Evolutionary conservation across 164 flowering plant species (phyloP).

Genomic region (Berberis thunbergii): DNA sequence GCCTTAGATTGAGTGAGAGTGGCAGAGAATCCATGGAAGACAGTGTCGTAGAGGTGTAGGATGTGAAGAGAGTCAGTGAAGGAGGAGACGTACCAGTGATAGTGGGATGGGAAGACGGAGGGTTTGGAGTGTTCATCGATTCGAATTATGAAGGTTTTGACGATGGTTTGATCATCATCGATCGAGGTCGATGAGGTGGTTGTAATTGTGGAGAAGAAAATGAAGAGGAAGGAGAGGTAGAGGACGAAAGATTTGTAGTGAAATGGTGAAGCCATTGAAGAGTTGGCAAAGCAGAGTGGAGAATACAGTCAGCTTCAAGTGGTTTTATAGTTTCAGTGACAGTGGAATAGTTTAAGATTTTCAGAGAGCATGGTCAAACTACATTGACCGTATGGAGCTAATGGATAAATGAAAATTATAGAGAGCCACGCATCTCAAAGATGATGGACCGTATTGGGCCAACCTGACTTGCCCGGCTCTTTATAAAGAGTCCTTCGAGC

Average conservation of each 20-base stretch:
- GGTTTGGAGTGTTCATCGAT: conserved; percentile 62
- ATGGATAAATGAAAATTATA: too few relatives aligned
- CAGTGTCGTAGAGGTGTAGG: conserved; percentile 74
- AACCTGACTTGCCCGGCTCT: too few relatives aligned
- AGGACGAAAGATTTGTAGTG: not conserved
- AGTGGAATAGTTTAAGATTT: too few relatives aligned
- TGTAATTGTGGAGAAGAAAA: not conserved
- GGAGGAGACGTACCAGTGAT: conserved; percentile 81
- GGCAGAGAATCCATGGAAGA: conserved; percentile 94
- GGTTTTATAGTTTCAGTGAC: too few relatives aligned
- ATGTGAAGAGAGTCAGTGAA: conserved; percentile 39
- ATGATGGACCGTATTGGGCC: too few relatives aligned
- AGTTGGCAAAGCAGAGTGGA: too few relatives aligned
- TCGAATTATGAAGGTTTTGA: conserved; percentile 63
- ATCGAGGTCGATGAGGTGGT: too few relatives aligned
- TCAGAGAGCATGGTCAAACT: too few relatives aligned
- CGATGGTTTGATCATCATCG: not conserved
- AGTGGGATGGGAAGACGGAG: conserved; percentile 71
- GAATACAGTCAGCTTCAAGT: too few relatives aligned
- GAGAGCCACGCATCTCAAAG: too few relatives aligned
- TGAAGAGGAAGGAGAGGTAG: not conserved
- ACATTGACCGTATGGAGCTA: too few relatives aligned
- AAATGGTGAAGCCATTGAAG: conserved; percentile 7
- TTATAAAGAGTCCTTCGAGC: too few relatives aligned
- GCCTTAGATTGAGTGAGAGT: conserved; percentile 39